Base-by-base conservation (phyloP, 257 asterid genomes). In the Penstemon barbatus region DNA sequence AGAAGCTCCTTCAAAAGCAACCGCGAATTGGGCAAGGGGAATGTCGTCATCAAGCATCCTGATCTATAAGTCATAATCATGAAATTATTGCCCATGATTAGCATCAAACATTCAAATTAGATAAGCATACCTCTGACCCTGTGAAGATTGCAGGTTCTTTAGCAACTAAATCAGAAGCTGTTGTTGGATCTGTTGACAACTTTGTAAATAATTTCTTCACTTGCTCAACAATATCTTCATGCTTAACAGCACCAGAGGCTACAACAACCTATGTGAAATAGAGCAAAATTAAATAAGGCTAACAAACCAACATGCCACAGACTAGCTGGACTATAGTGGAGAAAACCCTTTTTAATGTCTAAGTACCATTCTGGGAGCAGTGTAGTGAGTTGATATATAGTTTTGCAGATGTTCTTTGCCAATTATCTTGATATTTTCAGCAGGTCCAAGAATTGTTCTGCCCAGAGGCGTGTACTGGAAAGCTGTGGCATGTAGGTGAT, bases 1-100 rank as follows among this genome's bases (percentile, higher is more conserved):
- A 72, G 97, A 84, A n/a, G 95, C 91, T 75, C 97, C 97, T 81
- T 91, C 95, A 83, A 88, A 88, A 66, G 97, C 97, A 77, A 91
- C 85, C 4, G 89, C 92, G 63, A 91, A 86, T 71, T 91, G 92
- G 59, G 97, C 96, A 51, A 85, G 85, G 0, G 91, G 92, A 46
- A 82, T 51, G 66, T 78, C 88, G 56, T 87, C 92, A 69, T 87
- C 87, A 66, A 80, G 79, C 85, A 83, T 80, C 83, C 95, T 77
- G 45, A 81, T 74, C 61, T 58, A 60, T 51, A 65, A 56, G 49
- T 43, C 65, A 41, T 42, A 43, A 12, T 11, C 43, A 15, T 60
- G n/a, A 68, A 40, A 53, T 25, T 59, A 64, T 9, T 7, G 42
- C 69, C 41, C 37, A 68, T 5, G 13, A 57, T 42, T 49, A 61